phyloP scores from a whole-genome alignment of 2,329 filamentous ascomycete genomes.

The Scedosporium apiospermum region DNA sequence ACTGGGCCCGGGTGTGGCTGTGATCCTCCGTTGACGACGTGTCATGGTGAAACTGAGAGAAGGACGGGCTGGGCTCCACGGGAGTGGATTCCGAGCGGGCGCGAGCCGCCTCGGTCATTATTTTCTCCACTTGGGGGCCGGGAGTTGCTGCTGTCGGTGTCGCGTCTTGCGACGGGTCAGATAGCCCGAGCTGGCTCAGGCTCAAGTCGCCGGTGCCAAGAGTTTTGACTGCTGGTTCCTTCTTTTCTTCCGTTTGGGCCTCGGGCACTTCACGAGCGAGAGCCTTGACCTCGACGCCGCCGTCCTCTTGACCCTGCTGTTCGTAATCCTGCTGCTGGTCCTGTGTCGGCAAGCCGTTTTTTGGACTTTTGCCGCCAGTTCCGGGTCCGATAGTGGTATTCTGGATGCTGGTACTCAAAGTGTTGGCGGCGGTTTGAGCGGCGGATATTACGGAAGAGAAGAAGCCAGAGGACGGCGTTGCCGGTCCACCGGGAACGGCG shows the following conservation, averaged over 20 bases:
- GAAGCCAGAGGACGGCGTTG: slow-evolving; percentile 45
- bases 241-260: slow-evolving; percentile 36
- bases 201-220: slow-evolving; percentile 83
- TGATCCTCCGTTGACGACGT: slow-evolving; percentile 15
- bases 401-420: slow-evolving; percentile 63
- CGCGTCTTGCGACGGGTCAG: slow-evolving; percentile 31
- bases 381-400: slow-evolving; percentile 50
- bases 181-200: slow-evolving; percentile 77
- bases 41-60: slow-evolving; percentile 16
- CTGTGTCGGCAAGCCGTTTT: neutral
- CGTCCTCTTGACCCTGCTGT: neutral
- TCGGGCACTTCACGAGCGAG: slow-evolving; percentile 27
- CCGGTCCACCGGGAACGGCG: neutral
- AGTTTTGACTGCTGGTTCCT: slow-evolving; percentile 75
- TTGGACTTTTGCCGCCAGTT: neutral
- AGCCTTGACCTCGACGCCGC: slow-evolving; percentile 31
- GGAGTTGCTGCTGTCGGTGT: neutral
- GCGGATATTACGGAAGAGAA: slow-evolving; percentile 91
- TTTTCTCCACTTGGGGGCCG: neutral
- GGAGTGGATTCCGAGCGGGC: slow-evolving; percentile 51
- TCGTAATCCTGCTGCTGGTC: neutral
- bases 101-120: slow-evolving; percentile 36
- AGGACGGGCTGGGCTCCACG: slow-evolving; percentile 27
- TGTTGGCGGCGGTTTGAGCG: slow-evolving; percentile 82
- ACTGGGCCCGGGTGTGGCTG: slow-evolving; percentile 33